These are phyloP conservation scores for Eimeria nieschulzi DNA, from an alignment of 169 alveolate species.

Conservation along the genomic window DNA sequence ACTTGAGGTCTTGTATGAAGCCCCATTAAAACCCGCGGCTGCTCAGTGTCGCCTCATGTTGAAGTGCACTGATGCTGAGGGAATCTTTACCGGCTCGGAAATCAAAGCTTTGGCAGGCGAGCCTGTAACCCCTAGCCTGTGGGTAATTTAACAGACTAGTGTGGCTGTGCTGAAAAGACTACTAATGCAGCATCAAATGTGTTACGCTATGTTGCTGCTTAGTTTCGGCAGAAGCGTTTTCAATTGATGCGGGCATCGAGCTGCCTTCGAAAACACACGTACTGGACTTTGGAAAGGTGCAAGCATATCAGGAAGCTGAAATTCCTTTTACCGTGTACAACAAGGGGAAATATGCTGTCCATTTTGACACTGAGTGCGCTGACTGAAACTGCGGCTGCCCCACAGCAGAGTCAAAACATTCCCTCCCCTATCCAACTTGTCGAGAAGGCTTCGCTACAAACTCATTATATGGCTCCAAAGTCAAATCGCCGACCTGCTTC, in stretches of 20 bases:
- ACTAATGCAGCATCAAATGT: background rate
- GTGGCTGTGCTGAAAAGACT: no score
- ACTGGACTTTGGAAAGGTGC: constrained; percentile 92
- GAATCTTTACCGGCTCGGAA: constrained; percentile 33
- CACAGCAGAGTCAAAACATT: no score
- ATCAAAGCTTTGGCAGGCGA: constrained; percentile 32
- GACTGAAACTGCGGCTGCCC: background rate
- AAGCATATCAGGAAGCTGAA: constrained; percentile 92
- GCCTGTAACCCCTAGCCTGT: background rate
- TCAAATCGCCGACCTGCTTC: no score
- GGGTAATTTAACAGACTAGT: no score
- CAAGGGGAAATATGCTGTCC: constrained; percentile 90
- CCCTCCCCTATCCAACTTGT: no score
- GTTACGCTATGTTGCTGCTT: background rate
- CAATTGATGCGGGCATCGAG: constrained; percentile 88
- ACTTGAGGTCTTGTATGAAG: constrained; percentile 22
- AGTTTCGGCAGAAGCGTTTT: constrained; percentile 92
- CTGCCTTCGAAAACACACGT: constrained; percentile 85
- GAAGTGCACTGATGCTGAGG: constrained; percentile 50
- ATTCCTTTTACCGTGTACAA: constrained; percentile 85
- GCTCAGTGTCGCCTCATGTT: constrained; percentile 61
- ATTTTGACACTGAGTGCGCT: constrained; percentile 82
- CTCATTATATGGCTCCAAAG: no score
- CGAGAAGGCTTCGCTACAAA: no score
- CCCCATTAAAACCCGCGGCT: constrained; percentile 37